Base-by-base conservation (phyloP, 2,329 filamentous ascomycete species). In the Hypomyces perniciosus region DNA sequence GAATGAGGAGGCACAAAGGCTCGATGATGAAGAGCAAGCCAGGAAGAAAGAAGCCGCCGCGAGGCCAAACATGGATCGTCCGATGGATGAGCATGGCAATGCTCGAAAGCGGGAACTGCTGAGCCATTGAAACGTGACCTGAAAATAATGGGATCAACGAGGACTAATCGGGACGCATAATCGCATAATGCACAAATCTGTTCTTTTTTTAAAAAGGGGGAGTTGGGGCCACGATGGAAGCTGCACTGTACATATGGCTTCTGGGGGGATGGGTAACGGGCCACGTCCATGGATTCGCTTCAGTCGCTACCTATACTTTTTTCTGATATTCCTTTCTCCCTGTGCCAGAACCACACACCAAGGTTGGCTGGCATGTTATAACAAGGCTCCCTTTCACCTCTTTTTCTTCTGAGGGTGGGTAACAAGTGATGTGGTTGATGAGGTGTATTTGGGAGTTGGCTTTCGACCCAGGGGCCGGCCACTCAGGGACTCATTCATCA, bases 1-100 rank as follows among this genome's bases (percentile, higher is more conserved):
- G 64, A 78, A 79, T 54, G 78, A 80, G 57, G 78, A 80, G 58
- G 76, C 75, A 1, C 71, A 79, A 57, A 66, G 76, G 51, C 65
- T 78, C 26, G 76, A 77, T 49, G 76, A 77, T 45, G 75, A 76
- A 43, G 48, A 54, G 44, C 52, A 54, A 54, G 72, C 69, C 43
- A 67, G 62, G 26, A 56, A 58, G 48, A 62, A 41, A 48, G 63
- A 64, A 51, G 57, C 56, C 6, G 61, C 52, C 52, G 44, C 48
- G 12, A 41, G 42, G 31, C 12, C 47, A 12, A 51, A 30, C 30
- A 10, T 33, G 12, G 48, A 45, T 33, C 31, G 13, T 9, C 31
- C 48, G 29, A 54, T 50, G 43, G 50, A 56, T 30, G 41, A 56
- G 45, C 54, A 57, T 41, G 56, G 51, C 44, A 51, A 54, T 30